Conservation (phyloP, 2,329 filamentous ascomycete genomes). For the Elsinoe australis region DNA sequence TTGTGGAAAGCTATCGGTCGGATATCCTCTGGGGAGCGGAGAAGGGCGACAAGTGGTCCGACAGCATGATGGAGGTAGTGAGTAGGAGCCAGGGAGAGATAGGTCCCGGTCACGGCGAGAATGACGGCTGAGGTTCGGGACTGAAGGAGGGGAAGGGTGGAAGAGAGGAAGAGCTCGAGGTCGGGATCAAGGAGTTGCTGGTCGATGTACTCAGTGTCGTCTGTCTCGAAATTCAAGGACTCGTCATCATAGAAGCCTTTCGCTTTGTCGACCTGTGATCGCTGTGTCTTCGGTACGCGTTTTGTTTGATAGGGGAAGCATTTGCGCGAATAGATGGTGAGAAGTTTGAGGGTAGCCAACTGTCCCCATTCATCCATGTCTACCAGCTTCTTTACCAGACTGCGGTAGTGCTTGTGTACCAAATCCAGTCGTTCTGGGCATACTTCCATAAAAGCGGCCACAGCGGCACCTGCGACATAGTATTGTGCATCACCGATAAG, state of each 20-base stretch:
- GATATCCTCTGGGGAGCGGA: constrained; percentile 78
- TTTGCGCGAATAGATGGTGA: constrained; percentile 75
- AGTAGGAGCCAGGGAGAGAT: constrained; percentile 72
- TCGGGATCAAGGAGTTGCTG: constrained; percentile 66
- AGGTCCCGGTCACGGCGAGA: constrained; percentile 76
- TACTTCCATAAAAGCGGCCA: constrained; percentile 79
- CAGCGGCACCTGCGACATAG: constrained; percentile 90
- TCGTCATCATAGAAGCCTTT: constrained; percentile 74
- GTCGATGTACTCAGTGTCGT: constrained; percentile 47
- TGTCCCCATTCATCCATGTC: constrained; percentile 99
- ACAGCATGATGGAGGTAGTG: constrained; percentile 68
- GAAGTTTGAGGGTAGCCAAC: constrained; percentile 68
- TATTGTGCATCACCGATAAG: constrained; percentile 88
- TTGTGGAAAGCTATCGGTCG: constrained; percentile 88
- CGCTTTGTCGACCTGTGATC: constrained; percentile 34
- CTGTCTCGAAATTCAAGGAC: constrained; percentile 30
- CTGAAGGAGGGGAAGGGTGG: constrained; percentile 75
- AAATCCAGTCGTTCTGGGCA: constrained; percentile 83
- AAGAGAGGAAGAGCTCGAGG: constrained; percentile 69
- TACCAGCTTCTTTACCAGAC: constrained; percentile 78
- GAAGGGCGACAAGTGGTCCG: constrained; percentile 75
- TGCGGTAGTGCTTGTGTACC: constrained; percentile 82
- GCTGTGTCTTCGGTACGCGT: constrained; percentile 46
- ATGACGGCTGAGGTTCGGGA: constrained; percentile 92
- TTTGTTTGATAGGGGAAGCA: constrained; percentile 71